Evolutionary conservation across 2,329 filamentous ascomycete genomes (phyloP).

Genomic region (Xylariaceae sp.): DNA sequence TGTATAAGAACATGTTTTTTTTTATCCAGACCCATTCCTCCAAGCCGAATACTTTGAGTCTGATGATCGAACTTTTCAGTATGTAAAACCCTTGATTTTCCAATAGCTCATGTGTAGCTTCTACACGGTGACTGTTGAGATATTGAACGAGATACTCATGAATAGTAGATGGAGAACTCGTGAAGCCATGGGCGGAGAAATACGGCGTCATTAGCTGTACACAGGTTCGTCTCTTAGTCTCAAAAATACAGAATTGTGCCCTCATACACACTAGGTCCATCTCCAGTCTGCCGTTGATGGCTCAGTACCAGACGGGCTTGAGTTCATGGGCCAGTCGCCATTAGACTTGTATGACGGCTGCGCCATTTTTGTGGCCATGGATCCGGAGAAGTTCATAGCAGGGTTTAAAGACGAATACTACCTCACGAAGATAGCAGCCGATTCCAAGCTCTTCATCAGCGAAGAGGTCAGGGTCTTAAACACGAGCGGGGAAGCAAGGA

Average conservation of each 20-base stretch:
- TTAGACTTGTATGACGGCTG: slow-evolving; percentile 27
- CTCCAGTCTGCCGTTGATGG: neutral
- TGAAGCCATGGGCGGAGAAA: too few species aligned
- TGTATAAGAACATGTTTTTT: neutral
- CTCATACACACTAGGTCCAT: neutral
- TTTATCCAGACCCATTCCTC: neutral
- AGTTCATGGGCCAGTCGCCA: slow-evolving; percentile 7
- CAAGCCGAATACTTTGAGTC: too few species aligned
- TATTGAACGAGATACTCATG: too few species aligned
- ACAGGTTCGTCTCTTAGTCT: too few species aligned
- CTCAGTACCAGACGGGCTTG: slow-evolving; percentile 5
- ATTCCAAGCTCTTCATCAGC: slow-evolving; percentile 27
- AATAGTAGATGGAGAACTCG: neutral
- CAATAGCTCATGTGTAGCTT: too few species aligned
- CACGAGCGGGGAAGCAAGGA: slow-evolving; percentile 14
- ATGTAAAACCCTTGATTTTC: too few species aligned
- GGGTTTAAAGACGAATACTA: slow-evolving; percentile 30
- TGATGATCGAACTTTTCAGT: too few species aligned
- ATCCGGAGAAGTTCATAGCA: slow-evolving; percentile 20
- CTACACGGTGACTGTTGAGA: too few species aligned
- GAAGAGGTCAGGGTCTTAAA: slow-evolving; percentile 21
- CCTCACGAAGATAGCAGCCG: slow-evolving; percentile 22
- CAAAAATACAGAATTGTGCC: neutral
- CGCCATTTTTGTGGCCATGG: slow-evolving; percentile 26
- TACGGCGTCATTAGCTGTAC: too few species aligned